These are phyloP conservation scores for Zostera marina DNA, from an alignment of 116 monocot genomes.

Conservation along the genomic window DNA sequence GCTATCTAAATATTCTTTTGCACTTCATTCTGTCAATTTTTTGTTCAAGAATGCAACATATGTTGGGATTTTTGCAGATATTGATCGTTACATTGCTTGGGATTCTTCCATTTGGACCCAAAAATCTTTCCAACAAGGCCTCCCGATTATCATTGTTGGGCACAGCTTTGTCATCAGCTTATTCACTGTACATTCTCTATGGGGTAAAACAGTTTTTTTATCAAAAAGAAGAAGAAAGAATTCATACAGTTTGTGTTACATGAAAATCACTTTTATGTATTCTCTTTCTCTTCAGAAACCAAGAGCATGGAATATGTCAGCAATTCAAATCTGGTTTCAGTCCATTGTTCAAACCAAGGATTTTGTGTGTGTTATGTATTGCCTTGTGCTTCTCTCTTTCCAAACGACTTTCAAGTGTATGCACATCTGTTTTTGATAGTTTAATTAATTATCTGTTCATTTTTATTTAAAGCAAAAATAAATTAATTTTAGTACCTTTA, in stretches of 20 bases:
- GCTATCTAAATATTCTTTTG: neutral
- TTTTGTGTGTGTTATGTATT: conserved; percentile 67
- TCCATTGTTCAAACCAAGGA: conserved; percentile 56
- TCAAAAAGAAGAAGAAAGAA: no score
- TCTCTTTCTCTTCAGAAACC: conserved; percentile 51
- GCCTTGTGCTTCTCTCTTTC: conserved; percentile 56
- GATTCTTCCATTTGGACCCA: conserved; percentile 54
- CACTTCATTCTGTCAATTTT: neutral
- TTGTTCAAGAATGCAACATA: neutral
- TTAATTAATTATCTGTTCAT: no score
- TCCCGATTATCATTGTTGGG: conserved; percentile 70
- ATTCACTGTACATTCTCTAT: conserved; percentile 62
- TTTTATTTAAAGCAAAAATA: no score
- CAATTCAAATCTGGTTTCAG: conserved; percentile 59
- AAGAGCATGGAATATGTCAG: conserved; percentile 55
- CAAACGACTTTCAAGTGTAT: conserved; percentile 61
- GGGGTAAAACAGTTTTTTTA: conserved; percentile 37
- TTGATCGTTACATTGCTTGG: conserved; percentile 51
- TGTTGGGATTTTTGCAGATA: conserved; percentile 29
- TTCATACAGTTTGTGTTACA: neutral
- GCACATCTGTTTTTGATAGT: neutral
- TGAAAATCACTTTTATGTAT: neutral
- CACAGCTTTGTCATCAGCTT: conserved; percentile 50
- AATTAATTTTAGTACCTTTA: no score
- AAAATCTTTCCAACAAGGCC: conserved; percentile 45